Percentiles rank a stretch among this genome's conserved stretches.
phyloP scores from a whole-genome alignment of 106 monocot genomes.

The Cymbidium sinense region DNA sequence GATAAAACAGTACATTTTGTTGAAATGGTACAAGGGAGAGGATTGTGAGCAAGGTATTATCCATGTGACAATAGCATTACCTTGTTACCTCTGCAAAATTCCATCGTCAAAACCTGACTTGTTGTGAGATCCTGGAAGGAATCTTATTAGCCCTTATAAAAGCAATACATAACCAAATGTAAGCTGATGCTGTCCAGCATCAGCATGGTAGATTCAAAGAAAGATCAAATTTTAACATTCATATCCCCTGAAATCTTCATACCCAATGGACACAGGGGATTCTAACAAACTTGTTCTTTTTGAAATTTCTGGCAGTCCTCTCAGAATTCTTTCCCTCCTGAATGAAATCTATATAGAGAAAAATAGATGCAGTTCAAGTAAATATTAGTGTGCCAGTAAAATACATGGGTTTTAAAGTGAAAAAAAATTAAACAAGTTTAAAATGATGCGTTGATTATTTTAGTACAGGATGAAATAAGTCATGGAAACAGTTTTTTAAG shows the following conservation, averaged over 20 bases:
- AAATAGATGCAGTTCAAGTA: neutral
- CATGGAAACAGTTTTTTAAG: neutral
- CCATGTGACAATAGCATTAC: constrained; percentile 27
- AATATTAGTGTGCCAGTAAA: neutral
- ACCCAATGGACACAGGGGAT: constrained; percentile 80
- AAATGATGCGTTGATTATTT: constrained; percentile 2
- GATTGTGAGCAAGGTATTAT: neutral
- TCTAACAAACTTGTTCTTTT: constrained; percentile 47
- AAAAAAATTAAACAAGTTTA: neutral
- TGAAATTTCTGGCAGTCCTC: constrained; percentile 77
- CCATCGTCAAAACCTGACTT: constrained; percentile 83
- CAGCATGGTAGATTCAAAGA: neutral
- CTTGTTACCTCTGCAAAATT: constrained; percentile 87
- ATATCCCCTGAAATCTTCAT: constrained; percentile 8
- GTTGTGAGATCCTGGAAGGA: constrained; percentile 76
- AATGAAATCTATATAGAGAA: constrained; percentile 64
- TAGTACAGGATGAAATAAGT: neutral
- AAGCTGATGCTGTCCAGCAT: neutral
- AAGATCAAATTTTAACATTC: neutral
- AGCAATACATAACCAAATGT: neutral
- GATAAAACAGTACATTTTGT: neutral
- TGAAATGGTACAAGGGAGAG: neutral
- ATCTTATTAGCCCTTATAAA: constrained; percentile 7
- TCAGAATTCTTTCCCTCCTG: constrained; percentile 90
- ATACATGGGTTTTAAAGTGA: neutral